Percentiles rank a stretch among this genome's conserved stretches.
Evolutionary conservation across 257 asterid species (phyloP).

Genomic region (Salvia hispanica): DNA sequence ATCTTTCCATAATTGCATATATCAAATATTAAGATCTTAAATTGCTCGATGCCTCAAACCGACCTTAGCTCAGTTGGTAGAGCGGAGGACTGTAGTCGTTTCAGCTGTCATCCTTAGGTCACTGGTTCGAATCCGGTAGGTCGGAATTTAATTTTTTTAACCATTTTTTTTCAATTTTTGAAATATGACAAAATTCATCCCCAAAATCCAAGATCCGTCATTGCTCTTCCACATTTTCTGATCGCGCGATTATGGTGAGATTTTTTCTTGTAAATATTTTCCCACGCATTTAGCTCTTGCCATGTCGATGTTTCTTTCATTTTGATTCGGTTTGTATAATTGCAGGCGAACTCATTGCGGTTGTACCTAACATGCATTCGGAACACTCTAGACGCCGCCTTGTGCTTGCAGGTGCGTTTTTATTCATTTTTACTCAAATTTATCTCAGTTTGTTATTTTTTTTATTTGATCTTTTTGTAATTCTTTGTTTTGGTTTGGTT

Average conservation of each 20-base stretch:
- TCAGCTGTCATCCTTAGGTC: conserved; percentile 67
- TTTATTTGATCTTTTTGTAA: conserved; percentile 7
- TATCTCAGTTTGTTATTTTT: not conserved
- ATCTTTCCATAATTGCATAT: no score
- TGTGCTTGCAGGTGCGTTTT: conserved; percentile 82
- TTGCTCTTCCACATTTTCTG: conserved; percentile 14
- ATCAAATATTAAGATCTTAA: no score
- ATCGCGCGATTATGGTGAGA: conserved; percentile 36
- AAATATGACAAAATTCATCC: not conserved
- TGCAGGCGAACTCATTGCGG: conserved; percentile 61
- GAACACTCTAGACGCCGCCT: conserved; percentile 85
- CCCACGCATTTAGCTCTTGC: no score
- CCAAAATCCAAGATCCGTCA: conserved; percentile 22
- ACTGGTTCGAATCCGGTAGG: conserved; percentile 97
- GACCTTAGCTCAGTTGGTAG: conserved; percentile 65
- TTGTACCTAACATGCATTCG: conserved; percentile 78
- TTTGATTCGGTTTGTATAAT: not conserved
- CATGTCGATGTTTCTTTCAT: not conserved
- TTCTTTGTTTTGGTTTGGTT: conserved; percentile 26
- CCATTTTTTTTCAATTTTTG: not conserved
- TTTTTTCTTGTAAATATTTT: not conserved
- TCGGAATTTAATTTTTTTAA: conserved; percentile 42
- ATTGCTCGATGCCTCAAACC: not conserved
- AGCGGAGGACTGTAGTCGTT: conserved; percentile 67
- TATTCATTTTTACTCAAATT: not conserved